These are phyloP conservation scores for Agapanthus africanus DNA, from an alignment of 106 monocot genomes.

Conservation along the genomic window DNA sequence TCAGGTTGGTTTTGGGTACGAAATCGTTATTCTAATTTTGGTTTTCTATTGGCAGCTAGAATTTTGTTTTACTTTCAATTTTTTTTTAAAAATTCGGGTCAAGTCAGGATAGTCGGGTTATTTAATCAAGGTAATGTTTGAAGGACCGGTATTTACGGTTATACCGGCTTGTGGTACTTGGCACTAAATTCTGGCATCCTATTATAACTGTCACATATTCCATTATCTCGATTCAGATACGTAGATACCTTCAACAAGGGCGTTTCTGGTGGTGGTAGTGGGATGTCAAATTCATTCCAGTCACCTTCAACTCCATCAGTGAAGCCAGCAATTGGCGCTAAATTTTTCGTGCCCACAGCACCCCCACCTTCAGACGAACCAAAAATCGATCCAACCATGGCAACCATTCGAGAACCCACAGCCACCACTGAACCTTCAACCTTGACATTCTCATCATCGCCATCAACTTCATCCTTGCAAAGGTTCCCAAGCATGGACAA, in stretches of 20 bases:
- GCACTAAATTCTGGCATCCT: neutral
- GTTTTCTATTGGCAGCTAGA: too few species aligned
- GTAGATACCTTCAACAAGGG: slow-evolving; percentile 97
- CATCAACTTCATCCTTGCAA: slow-evolving; percentile 35
- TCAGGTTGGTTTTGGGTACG: too few species aligned
- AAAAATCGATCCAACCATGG: slow-evolving; percentile 15
- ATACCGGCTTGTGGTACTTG: too few species aligned
- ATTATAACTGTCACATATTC: neutral
- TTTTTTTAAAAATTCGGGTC: too few species aligned
- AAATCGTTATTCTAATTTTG: too few species aligned
- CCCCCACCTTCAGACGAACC: slow-evolving; percentile 27
- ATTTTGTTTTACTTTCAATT: too few species aligned
- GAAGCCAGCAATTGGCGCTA: slow-evolving; percentile 52
- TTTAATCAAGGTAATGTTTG: too few species aligned
- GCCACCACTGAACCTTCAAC: slow-evolving; percentile 20
- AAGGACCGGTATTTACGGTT: too few species aligned
- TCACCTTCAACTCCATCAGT: slow-evolving; percentile 49
- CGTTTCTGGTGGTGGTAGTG: slow-evolving; percentile 9
- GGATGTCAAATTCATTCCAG: slow-evolving; percentile 29
- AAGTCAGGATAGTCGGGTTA: too few species aligned
- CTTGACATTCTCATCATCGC: slow-evolving; percentile 21
- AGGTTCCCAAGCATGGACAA: slow-evolving; percentile 80
- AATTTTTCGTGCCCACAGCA: slow-evolving; percentile 66
- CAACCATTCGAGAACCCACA: slow-evolving; percentile 14
- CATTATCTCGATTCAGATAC: slow-evolving; percentile 37